Base-by-base conservation (phyloP, 2,329 filamentous ascomycete genomes). In the Colletotrichum sp. region DNA sequence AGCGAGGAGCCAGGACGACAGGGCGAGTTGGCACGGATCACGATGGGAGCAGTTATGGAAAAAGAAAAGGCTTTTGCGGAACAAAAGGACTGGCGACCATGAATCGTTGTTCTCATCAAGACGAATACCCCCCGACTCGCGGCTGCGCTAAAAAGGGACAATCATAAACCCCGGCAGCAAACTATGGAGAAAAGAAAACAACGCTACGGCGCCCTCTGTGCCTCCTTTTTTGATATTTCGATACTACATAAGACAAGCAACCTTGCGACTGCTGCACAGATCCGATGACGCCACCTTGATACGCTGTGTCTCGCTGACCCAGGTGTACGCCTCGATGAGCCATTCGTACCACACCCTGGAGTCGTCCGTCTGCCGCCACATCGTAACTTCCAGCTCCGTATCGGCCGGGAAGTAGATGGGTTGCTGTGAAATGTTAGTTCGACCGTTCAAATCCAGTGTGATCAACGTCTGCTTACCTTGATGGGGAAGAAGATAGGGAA, bases 301-400 rank as follows among this genome's bases (percentile, higher is more conserved):
- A 71, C 93, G 88, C 79, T 88, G 87, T 52, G 89, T 88, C n/a
- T 89, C 89, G 1, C 90, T 90, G 66, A 91, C 85, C 87, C 91
- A 93, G 24, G 89, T 90, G 84, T 93, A 98, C 13, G 94, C 95
- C 84, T 99, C 97, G 3, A 98, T 93, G 77, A 97, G 89, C 97
- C 97, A 99, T 84, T 99, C 97, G 84, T 99, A 99, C 98, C 97
- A 99, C 9, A 99, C 97, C 84, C 95, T 98, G 49, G 94, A 92
- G 83, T 98, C 95, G 82, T 99, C 96, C 1, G 97, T 99, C 85
- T 98, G 95, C 67, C 97, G 92, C 95, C 96, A 98, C 93, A 99
- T 98, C 83, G 93, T 97, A 49, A 98, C 92, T 79, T 98, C 94
- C 6, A 99, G 88, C 84, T 98, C 95, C 0, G 94, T 93, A 78